Conservation (phyloP, 2,329 filamentous ascomycete species). For the Beauveria australis region DNA sequence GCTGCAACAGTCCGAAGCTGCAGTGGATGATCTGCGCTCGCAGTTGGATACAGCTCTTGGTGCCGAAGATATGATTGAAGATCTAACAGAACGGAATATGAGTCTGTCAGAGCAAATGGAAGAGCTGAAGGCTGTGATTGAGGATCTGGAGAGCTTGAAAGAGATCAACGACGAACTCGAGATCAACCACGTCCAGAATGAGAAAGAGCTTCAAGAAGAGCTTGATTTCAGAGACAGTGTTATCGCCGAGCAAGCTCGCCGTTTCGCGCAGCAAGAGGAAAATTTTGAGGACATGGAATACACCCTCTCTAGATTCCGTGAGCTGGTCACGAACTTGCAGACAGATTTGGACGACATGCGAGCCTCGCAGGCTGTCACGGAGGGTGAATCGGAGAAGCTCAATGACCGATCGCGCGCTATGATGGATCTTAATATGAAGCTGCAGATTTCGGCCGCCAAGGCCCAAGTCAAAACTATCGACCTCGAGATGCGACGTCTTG, state of each 20-base stretch:
- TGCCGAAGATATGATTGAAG: slow-evolving; percentile 89
- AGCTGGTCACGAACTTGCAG: slow-evolving; percentile 79
- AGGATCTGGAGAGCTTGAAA: slow-evolving; percentile 80
- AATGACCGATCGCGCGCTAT: slow-evolving; percentile 83
- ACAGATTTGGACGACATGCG: slow-evolving; percentile 85
- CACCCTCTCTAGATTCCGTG: slow-evolving; percentile 78
- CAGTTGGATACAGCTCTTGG: slow-evolving; percentile 84
- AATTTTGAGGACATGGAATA: slow-evolving; percentile 82
- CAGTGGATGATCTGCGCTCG: slow-evolving; percentile 77
- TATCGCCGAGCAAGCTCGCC: slow-evolving; percentile 72
- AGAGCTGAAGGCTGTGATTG: slow-evolving; percentile 71
- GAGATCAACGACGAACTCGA: slow-evolving; percentile 94
- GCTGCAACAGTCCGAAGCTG: slow-evolving; percentile 61
- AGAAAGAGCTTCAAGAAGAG: slow-evolving; percentile 90
- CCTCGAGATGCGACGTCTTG: slow-evolving; percentile 75
- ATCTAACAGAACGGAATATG: slow-evolving; percentile 82
- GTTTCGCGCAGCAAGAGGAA: slow-evolving; percentile 68
- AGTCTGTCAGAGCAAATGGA: slow-evolving; percentile 74
- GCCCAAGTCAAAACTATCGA: slow-evolving; percentile 93
- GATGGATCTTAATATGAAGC: slow-evolving; percentile 92
- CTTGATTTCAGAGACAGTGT: slow-evolving; percentile 80
- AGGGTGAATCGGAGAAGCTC: slow-evolving; percentile 85
- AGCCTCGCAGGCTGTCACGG: slow-evolving; percentile 84
- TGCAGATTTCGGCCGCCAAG: slow-evolving; percentile 83
- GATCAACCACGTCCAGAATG: slow-evolving; percentile 83